Base-by-base conservation (phyloP, 768 basidiomycete genomes). In the Lanmaoa pseudosensibilis region DNA sequence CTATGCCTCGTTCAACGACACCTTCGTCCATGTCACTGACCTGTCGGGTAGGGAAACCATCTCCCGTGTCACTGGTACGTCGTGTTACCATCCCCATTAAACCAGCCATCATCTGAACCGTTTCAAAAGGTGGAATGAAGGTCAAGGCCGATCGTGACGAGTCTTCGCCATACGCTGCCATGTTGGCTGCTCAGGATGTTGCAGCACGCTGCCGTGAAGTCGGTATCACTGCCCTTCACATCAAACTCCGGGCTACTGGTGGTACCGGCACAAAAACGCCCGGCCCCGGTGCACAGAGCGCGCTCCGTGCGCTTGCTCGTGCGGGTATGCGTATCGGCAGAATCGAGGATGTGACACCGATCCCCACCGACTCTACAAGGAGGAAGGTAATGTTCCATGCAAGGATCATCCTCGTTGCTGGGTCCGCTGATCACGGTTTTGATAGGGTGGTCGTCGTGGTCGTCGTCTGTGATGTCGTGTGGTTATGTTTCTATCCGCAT, bases 61-160 rank as follows among this genome's bases (percentile, higher is more conserved):
- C 79, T 92, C 93, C 66, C 93, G 97, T 71, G 94, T 98, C 61
- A 98, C 97, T 64, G 95, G 95, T 90, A 56, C 67, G 83, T 77
- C 10, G 19, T 43, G 30, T 15, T 18, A 23, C 23, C 6, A 15
- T 34, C 6, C 8, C 5, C 8, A 27, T 44, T 5, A 4, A 43
- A 27, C 23, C 10, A 15, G 2, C 15, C 33, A 3, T 38, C 18
- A 7, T 40, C 48, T 59, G 11, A 59, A 11, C 21, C n/a, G 1
- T 18, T 19, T 32, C 5, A 52, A 91, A 38, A 68, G 92, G 93
- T 74, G 97, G 97, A 58, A 98, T 98, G 97, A 98, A 98, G 82
- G 97, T 99, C 78, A 99, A 98, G 82, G 97, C 96, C 13, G 97
- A 99, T 78, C 90, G 97, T 77, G 97, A 99, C 79, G 97, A 99